Conservation (phyloP, 2,329 filamentous ascomycete species). For the Aspergillus sp. region DNA sequence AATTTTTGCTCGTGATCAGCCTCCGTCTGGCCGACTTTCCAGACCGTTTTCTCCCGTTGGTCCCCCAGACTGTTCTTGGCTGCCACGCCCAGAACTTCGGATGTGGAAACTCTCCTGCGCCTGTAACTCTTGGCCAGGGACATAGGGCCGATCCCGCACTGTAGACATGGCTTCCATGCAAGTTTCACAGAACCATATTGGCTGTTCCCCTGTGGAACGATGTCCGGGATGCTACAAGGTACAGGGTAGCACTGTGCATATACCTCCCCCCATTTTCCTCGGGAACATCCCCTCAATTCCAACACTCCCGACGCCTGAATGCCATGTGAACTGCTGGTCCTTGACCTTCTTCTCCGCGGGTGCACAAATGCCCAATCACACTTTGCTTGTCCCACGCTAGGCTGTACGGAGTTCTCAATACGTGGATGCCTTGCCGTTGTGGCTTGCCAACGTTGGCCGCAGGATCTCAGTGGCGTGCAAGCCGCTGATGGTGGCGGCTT, state of each 20-base stretch:
- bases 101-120: conserved; percentile 6
- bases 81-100: conserved; percentile 8
- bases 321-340: neutral
- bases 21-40: too few species aligned
- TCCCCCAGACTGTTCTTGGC: conserved; percentile 1
- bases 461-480: neutral
- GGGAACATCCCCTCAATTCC: neutral
- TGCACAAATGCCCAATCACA: neutral
- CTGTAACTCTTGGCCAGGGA: conserved; percentile 6
- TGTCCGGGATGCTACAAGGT: neutral
- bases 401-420: neutral
- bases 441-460: neutral
- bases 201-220: conserved; percentile 1
- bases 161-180: conserved; percentile 6
- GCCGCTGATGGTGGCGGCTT: neutral
- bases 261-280: neutral
- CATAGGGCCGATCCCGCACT: neutral
- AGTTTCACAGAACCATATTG: neutral
- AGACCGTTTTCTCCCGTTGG: conserved; percentile 3
- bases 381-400: neutral
- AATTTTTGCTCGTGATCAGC: too few species aligned
- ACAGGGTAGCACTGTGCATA: neutral
- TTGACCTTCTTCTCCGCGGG: neutral
- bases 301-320: neutral
- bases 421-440: neutral